A percentile compares a stretch with the other conserved stretches of the same genome.
Conservation (phyloP, 1,139 yeast species). For the Geotrichum klebahnii region DNA sequence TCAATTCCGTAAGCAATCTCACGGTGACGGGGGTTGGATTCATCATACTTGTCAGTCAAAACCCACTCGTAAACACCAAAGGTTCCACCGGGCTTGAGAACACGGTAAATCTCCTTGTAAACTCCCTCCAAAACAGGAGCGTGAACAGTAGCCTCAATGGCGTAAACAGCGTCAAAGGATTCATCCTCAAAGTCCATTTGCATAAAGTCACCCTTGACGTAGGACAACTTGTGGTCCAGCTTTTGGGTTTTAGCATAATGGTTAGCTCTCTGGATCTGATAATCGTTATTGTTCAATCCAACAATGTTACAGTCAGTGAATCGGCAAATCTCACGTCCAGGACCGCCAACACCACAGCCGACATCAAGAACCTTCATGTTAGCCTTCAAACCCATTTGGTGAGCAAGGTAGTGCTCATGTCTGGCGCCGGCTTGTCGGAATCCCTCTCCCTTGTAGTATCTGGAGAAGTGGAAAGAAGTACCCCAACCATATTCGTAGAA, state of each 20-base stretch:
- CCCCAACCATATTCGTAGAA: slow-evolving; percentile 99
- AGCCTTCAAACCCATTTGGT: slow-evolving; percentile 73
- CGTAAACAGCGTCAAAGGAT: slow-evolving; percentile 92
- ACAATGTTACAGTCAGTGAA: slow-evolving; percentile 83
- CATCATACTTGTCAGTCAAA: slow-evolving; percentile 92
- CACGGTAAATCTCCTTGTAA: slow-evolving; percentile 89
- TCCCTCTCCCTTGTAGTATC: slow-evolving; percentile 90
- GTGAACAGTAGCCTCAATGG: slow-evolving; percentile 97
- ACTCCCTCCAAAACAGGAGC: slow-evolving; percentile 97
- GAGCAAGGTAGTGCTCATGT: slow-evolving; percentile 93
- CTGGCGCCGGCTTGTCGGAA: slow-evolving; percentile 92
- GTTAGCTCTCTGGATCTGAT: slow-evolving; percentile 86
- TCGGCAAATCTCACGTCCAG: slow-evolving; percentile 92
- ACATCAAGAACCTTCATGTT: slow-evolving; percentile 91
- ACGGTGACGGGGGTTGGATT: slow-evolving; percentile 81
- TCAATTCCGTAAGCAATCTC: slow-evolving; percentile 95
- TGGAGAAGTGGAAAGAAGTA: slow-evolving; percentile 94
- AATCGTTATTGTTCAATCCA: slow-evolving; percentile 95
- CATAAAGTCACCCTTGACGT: slow-evolving; percentile 98
- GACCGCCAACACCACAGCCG: slow-evolving; percentile 99
- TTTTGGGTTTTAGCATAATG: slow-evolving; percentile 66
- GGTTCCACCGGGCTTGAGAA: slow-evolving; percentile 93
- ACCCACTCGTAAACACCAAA: slow-evolving; percentile 99
- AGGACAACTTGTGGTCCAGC: slow-evolving; percentile 67
- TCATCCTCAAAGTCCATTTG: slow-evolving; percentile 93